Percentiles rank a stretch among this genome's conserved stretches.
These are phyloP conservation scores for Chamaenerion angustifolium DNA, from an alignment of 345 rosid genomes.

Conservation along the genomic window DNA sequence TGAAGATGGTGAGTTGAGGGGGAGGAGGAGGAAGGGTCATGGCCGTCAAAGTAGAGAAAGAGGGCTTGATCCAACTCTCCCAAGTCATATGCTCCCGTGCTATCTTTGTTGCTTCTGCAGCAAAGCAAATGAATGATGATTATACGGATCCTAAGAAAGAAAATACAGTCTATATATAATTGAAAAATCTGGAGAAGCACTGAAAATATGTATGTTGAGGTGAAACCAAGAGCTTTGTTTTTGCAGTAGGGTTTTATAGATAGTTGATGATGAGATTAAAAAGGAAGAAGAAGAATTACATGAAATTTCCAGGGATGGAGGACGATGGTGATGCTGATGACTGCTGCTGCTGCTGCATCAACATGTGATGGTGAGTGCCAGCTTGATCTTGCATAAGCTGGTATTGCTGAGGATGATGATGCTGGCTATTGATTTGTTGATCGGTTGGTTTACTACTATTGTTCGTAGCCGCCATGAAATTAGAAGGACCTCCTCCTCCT, in stretches of 20 bases:
- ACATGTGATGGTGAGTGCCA: conserved; percentile 10
- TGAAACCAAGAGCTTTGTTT: too few species aligned
- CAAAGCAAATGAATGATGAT: not conserved
- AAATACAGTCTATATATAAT: not conserved
- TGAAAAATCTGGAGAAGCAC: too few species aligned
- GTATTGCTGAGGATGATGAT: conserved; percentile 15
- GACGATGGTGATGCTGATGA: conserved; percentile 34
- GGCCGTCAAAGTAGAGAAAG: conserved; percentile 86
- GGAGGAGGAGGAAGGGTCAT: conserved; percentile 31
- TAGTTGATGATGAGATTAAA: not conserved
- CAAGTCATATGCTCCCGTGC: conserved; percentile 40
- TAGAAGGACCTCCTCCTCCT: conserved; percentile 1
- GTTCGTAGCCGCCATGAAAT: conserved; percentile 34
- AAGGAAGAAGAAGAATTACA: conserved; percentile 25
- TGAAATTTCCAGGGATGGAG: conserved; percentile 41
- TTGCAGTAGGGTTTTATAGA: not conserved
- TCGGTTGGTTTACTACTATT: conserved; percentile 13
- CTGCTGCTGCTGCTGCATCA: conserved; percentile 17
- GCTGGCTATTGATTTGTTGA: conserved; percentile 19
- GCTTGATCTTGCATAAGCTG: conserved; percentile 8
- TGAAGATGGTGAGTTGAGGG: conserved; percentile 1
- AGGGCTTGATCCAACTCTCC: conserved; percentile 95
- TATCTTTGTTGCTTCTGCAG: conserved; percentile 24
- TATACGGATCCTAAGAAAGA: not conserved
- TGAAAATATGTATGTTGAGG: too few species aligned